These are phyloP conservation scores for Cyberlindnera xylosilytica DNA, from an alignment of 805 yeast species.

Conservation along the genomic window DNA sequence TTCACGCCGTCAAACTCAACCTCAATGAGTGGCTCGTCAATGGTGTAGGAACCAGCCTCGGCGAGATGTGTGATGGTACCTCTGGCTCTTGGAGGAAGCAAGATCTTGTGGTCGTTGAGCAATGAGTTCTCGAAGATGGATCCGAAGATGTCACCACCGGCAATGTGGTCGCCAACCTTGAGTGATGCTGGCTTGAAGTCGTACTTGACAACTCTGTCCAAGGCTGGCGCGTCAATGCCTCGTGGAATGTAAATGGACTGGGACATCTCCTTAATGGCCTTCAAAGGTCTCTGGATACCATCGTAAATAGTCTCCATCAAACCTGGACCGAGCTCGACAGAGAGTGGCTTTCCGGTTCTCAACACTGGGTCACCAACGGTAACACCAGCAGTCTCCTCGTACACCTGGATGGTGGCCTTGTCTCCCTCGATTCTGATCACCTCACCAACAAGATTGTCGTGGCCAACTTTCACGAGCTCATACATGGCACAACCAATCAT, in stretches of 20 bases:
- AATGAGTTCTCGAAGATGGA: conserved; percentile 91
- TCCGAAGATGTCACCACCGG: conserved; percentile 98
- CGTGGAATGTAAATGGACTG: conserved; percentile 97
- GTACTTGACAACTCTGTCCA: conserved; percentile 75
- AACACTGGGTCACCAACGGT: conserved; percentile 98
- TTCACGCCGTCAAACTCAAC: conserved; percentile 91
- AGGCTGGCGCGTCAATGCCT: conserved; percentile 97
- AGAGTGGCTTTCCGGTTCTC: conserved; percentile 98
- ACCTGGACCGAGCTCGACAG: conserved; percentile 99
- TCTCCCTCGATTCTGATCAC: conserved; percentile 96
- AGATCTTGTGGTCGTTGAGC: conserved; percentile 86
- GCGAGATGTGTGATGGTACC: conserved; percentile 94
- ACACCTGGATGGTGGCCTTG: conserved; percentile 97
- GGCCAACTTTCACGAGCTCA: conserved; percentile 97
- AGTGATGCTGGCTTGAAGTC: conserved; percentile 79
- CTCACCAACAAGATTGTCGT: conserved; percentile 95
- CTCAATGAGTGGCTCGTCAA: conserved; percentile 87
- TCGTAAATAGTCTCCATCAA: conserved; percentile 98
- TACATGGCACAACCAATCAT: conserved; percentile 99
- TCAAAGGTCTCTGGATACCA: conserved; percentile 98
- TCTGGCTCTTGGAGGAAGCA: conserved; percentile 97
- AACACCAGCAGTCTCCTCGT: conserved; percentile 99
- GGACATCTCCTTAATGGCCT: conserved; percentile 82
- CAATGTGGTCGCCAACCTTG: conserved; percentile 93
- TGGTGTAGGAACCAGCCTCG: conserved; percentile 83